These are phyloP conservation scores for Lipomyces sp. DNA, from an alignment of 805 yeast species.

Conservation along the genomic window DNA sequence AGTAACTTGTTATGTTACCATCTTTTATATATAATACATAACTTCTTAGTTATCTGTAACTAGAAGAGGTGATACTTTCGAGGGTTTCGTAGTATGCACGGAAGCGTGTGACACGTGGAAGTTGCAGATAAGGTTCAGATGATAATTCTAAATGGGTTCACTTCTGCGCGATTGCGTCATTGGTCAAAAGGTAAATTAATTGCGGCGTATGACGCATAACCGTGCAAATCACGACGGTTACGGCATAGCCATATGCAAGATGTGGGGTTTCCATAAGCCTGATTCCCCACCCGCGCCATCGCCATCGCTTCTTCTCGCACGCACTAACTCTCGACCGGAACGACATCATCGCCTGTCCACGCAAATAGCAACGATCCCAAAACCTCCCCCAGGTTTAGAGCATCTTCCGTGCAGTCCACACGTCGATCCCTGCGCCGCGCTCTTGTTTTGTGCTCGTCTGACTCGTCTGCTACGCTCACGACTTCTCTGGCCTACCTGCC, in stretches of 20 bases:
- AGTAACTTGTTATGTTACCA: no score
- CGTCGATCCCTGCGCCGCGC: conserved; percentile 6
- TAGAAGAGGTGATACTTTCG: no score
- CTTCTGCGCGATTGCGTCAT: conserved; percentile 3
- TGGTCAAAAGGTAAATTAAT: not conserved
- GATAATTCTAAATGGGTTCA: not conserved
- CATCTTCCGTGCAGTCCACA: conserved; percentile 4
- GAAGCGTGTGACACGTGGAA: not conserved
- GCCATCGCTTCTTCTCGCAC: not conserved
- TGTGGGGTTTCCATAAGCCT: not conserved
- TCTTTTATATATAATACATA: no score
- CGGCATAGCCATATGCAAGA: not conserved
- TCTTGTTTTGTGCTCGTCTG: not conserved
- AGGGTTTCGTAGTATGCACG: not conserved
- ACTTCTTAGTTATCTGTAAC: no score
- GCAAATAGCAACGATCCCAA: not conserved
- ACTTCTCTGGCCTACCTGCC: not conserved
- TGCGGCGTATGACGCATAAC: not conserved
- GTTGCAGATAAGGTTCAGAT: not conserved
- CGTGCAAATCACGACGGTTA: not conserved
- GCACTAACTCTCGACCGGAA: conserved; percentile 2
- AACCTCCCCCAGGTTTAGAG: not conserved
- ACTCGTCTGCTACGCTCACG: conserved; percentile 3
- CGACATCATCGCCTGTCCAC: conserved; percentile 5
- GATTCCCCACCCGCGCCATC: conserved; percentile 2